Percentiles rank a stretch among this genome's conserved stretches.
These are phyloP conservation scores for Tylopilus intermedius DNA, from an alignment of 768 basidiomycete genomes.

Conservation along the genomic window DNA sequence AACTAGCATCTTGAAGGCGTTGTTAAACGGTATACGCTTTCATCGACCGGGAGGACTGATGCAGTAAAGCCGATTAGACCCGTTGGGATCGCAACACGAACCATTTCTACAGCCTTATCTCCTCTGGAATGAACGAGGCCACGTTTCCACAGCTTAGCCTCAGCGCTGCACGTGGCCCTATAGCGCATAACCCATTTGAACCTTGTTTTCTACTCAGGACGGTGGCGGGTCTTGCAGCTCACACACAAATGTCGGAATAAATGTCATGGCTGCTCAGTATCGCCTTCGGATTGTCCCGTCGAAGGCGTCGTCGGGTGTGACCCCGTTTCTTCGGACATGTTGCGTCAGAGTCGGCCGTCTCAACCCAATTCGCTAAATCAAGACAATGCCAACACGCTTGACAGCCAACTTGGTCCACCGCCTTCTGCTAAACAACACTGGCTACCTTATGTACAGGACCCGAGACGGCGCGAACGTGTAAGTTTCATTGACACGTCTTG, in stretches of 20 bases:
- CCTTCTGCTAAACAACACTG: background rate
- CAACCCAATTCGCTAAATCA: background rate
- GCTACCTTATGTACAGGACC: background rate
- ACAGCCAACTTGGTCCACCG: background rate
- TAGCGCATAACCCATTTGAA: background rate
- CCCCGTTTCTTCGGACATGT: background rate
- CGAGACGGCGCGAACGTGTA: background rate
- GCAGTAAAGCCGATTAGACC: background rate
- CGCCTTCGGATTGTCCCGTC: constrained; percentile 1
- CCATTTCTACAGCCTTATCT: background rate
- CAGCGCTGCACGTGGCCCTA: constrained; percentile 4
- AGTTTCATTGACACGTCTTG: background rate
- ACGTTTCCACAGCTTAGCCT: background rate
- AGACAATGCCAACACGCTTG: background rate
- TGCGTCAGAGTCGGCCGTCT: background rate
- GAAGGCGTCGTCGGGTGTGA: background rate
- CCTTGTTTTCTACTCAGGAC: too few species aligned
- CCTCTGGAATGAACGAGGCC: background rate
- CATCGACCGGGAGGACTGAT: background rate
- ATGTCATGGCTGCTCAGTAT: background rate
- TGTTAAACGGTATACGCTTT: background rate
- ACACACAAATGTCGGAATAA: background rate
- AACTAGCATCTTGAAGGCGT: background rate
- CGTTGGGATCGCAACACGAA: background rate
- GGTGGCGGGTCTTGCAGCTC: background rate